Base-by-base conservation (phyloP, 2,329 filamentous ascomycete species). In the Aspergillus ruber region DNA sequence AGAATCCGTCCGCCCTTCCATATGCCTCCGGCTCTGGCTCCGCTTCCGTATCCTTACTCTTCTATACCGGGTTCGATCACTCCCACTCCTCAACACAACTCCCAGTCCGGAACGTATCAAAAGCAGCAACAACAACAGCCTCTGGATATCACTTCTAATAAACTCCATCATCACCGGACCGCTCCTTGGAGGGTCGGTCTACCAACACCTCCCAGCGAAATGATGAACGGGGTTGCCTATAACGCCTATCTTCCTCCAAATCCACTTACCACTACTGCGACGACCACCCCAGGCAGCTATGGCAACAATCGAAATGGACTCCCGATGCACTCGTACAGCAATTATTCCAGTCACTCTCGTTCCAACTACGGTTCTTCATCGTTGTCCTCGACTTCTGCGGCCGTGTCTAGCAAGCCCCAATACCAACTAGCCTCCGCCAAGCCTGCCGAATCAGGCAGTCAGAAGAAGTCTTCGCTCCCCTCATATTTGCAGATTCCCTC, bases 401-500 rank as follows among this genome's bases (percentile, higher is more conserved):
- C 57, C 53, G 48, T 56, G 32, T 49, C 54, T 39, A 52, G 51
- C 46, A 62, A 64, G 44, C 43, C 59, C 5, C 55, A 56, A 35
- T 56, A 48, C 13, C 55, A 62, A 15, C 42, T 60, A 8, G 49
- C 55, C 6, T 57, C 36, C 17, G 51, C 42, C 15, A 62, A 63
- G 40, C 50, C 48, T 35, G 45, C 55, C 17, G 57, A 63, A 48
- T 49, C 50, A 1, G 48, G 50, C 17, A 48, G 46, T 6, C 58
- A 59, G 41, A 65, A 61, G 50, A 68, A 62, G 42, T 54, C 62
- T 41, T 62, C 68, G 10, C 75, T 75, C 51, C 71, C 72, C 25
- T 69, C 74, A 4, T 74, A 75, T 60, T 74, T 91, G 33, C 82
- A 85, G 58, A 83, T 94, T 36, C 88, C 89, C 6, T 73, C 76